Evolutionary conservation across 2,329 filamentous ascomycete genomes (phyloP).

Genomic region (Epicoccum nigrum): DNA sequence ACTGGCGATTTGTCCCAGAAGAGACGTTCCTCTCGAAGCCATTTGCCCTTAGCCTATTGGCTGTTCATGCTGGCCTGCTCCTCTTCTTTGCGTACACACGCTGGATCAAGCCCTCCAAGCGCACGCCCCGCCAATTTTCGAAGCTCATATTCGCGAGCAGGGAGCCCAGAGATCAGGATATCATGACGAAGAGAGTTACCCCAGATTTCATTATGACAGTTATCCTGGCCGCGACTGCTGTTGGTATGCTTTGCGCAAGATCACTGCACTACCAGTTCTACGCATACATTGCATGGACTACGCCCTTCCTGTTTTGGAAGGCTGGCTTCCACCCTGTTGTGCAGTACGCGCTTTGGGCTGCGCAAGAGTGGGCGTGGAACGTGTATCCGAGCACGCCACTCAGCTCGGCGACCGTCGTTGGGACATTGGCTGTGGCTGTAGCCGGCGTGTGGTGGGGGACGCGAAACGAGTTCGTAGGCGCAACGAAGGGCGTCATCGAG

Average conservation of each 20-base stretch:
- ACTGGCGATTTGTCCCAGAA: conserved; percentile 95
- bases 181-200: conserved; percentile 65
- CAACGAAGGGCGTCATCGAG: conserved; percentile 34
- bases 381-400: conserved; percentile 79
- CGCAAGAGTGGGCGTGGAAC: conserved; percentile 94
- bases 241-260: conserved; percentile 84
- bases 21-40: conserved; percentile 73
- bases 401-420: conserved; percentile 73
- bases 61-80: conserved; percentile 69
- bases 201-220: conserved; percentile 77
- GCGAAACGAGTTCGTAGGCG: conserved; percentile 50
- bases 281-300: conserved; percentile 86
- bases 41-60: conserved; percentile 73
- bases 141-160: conserved; percentile 52
- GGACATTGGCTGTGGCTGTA: conserved; percentile 71
- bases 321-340: conserved; percentile 70
- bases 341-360: conserved; percentile 72
- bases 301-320: conserved; percentile 85
- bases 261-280: conserved; percentile 97
- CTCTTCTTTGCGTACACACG: conserved; percentile 67
- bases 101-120: conserved; percentile 74
- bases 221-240: conserved; percentile 75
- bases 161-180: conserved; percentile 58
- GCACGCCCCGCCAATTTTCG: conserved; percentile 62
- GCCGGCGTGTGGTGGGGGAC: conserved; percentile 66